Base-by-base conservation (phyloP, 192 early-diverging fungal genomes). In the Entophlyctis helioformis region DNA sequence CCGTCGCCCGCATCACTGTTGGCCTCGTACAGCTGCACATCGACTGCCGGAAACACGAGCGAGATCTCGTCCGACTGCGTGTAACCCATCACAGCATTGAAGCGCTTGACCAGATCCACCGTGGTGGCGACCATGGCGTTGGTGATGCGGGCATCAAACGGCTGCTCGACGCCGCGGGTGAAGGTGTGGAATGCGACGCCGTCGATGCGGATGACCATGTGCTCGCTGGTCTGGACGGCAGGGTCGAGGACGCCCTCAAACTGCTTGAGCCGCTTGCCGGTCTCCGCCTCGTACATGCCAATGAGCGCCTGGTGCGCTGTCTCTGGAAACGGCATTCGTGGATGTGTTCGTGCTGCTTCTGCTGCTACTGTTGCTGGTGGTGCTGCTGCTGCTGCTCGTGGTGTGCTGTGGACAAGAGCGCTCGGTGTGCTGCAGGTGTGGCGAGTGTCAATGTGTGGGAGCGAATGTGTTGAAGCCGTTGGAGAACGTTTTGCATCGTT, bases 31-130 rank as follows among this genome's bases (percentile, higher is more conserved):
- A 31, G 29, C 4, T 11, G 29, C 16, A 15, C 42, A 2, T 29
- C 37, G 5, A 53, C 65, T 16, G 60, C 64, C 3, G 58, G 56
- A 51, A 72, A 75, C 25, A 75, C 64, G 5, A 75, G 57, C 7
- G 67, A 71, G 31, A 75, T 75, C 43, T 75, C 72, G 51, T 75
- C 72, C 9, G 66, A 71, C 23, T 60, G 53, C 28, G 56, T 50
- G 59, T 66, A 75, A 8, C 60, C 66, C 23, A 56, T 18, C 13
- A 44, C 21, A 3, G 70, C 50, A n/a, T 41, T 40, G 46, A 75
- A 73, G 27, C 62, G 67, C 6, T 28, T n/a, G 0, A 71, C 49
- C 15, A 72, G 53, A 54, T 75, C 72, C 11, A 39, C 31, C 6
- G 67, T 59, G 15, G 67, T 67, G 25, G 42, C 42, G 24, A 74